Percentiles rank a stretch among this genome's conserved stretches.
phyloP scores from a whole-genome alignment of 768 basidiomycete genomes.

The Phlegmacium glaucopus region DNA sequence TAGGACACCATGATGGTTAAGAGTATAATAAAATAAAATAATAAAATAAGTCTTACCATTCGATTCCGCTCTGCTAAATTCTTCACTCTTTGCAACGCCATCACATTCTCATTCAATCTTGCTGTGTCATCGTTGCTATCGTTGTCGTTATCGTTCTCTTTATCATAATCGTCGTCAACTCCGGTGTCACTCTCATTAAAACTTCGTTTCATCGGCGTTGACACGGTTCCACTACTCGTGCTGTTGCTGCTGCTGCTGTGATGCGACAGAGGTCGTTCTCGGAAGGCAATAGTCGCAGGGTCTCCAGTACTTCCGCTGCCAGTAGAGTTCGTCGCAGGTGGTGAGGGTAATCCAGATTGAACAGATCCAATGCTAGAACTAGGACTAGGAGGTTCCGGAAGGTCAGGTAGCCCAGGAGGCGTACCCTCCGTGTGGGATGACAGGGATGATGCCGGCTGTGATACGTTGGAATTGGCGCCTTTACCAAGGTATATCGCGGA shows the following conservation, averaged over 20 bases:
- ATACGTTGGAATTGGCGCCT: constrained; percentile 17
- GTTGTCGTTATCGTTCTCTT: constrained; percentile 41
- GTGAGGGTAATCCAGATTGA: constrained; percentile 73
- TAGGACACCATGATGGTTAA: no score
- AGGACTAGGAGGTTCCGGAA: constrained; percentile 59
- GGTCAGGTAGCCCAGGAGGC: constrained; percentile 52
- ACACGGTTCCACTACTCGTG: constrained; percentile 22
- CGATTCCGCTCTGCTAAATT: constrained; percentile 71
- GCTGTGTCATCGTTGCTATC: constrained; percentile 33
- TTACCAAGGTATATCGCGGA: constrained; percentile 44
- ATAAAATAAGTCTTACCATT: constrained; percentile 48
- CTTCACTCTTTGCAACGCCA: constrained; percentile 65
- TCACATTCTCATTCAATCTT: constrained; percentile 48
- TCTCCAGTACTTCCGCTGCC: constrained; percentile 76
- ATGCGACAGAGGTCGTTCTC: constrained; percentile 26
- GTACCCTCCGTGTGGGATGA: constrained; percentile 23
- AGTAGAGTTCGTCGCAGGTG: constrained; percentile 83
- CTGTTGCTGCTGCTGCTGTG: constrained; percentile 30
- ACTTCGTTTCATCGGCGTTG: constrained; percentile 9
- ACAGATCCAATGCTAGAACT: constrained; percentile 38
- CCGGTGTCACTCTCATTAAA: constrained; percentile 14
- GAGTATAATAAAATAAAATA: constrained; percentile 7
- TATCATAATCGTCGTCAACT: constrained; percentile 43
- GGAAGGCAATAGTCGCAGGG: constrained; percentile 39
- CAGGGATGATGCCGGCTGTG: constrained; percentile 22